Percentiles rank a stretch among this genome's conserved stretches.
These are phyloP conservation scores for Penicillium polonicum DNA, from an alignment of 2,329 filamentous ascomycete species.

Conservation along the genomic window DNA sequence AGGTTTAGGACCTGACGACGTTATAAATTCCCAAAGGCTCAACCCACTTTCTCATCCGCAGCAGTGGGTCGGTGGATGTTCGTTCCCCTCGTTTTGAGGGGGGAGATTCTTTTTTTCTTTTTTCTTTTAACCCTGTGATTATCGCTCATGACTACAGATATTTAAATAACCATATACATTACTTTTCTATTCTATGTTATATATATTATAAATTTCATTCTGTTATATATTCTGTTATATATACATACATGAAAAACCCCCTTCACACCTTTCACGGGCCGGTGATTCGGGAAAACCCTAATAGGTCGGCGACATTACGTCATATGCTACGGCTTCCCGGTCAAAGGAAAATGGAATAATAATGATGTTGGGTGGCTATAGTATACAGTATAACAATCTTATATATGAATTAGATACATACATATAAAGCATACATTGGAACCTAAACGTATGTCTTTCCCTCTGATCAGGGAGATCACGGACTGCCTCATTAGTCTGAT, in stretches of 20 bases:
- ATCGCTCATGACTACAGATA: background rate
- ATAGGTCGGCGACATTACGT: slow-evolving; percentile 24
- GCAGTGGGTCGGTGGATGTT: slow-evolving; percentile 38
- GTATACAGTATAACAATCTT: background rate
- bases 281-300: slow-evolving; percentile 22
- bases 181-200: background rate
- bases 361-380: slow-evolving; percentile 9
- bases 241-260: background rate
- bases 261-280: slow-evolving; percentile 15
- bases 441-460: background rate
- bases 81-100: slow-evolving; percentile 19
- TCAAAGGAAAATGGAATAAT: slow-evolving; percentile 13
- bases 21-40: slow-evolving; percentile 36
- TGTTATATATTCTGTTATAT: background rate
- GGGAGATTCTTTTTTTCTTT: background rate
- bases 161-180: background rate
- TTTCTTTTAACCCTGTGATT: background rate
- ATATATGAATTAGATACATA: background rate
- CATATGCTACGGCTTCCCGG: slow-evolving; percentile 28
- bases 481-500: background rate
- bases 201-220: background rate
- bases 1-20: slow-evolving; percentile 31
- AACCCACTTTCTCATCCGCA: slow-evolving; percentile 33
- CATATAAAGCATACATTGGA: background rate
- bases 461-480: background rate